phyloP scores from a whole-genome alignment of 805 yeast genomes.

The Wickerhamiella alocasiicola region DNA sequence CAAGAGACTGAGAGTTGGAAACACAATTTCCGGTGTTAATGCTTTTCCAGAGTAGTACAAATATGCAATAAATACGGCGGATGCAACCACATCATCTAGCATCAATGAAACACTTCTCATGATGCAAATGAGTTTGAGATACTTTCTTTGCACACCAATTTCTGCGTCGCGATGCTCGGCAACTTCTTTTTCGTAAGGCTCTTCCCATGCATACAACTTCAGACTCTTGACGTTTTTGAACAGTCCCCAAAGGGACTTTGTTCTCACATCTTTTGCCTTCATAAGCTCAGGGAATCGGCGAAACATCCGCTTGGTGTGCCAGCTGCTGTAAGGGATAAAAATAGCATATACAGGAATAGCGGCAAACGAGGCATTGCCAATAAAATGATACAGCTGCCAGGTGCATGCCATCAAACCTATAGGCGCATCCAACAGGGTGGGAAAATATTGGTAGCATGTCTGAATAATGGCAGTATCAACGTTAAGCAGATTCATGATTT shows the following conservation, averaged over 20 bases:
- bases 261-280: slow-evolving; percentile 67
- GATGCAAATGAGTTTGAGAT: slow-evolving; percentile 55
- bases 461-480: slow-evolving; percentile 62
- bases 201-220: slow-evolving; percentile 81
- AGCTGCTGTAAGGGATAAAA: slow-evolving; percentile 73
- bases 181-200: slow-evolving; percentile 49
- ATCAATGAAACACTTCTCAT: slow-evolving; percentile 79
- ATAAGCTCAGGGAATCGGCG: slow-evolving; percentile 71
- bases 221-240: slow-evolving; percentile 79
- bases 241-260: slow-evolving; percentile 75
- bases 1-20: slow-evolving; percentile 42
- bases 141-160: slow-evolving; percentile 35
- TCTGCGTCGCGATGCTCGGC: slow-evolving; percentile 44
- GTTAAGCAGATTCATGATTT: slow-evolving; percentile 61
- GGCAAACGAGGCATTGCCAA: slow-evolving; percentile 84
- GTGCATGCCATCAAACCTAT: slow-evolving; percentile 75
- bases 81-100: slow-evolving; percentile 71
- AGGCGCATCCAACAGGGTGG: slow-evolving; percentile 86
- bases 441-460: slow-evolving; percentile 59
- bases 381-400: slow-evolving; percentile 52
- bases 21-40: slow-evolving; percentile 75
- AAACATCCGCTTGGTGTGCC: slow-evolving; percentile 29
- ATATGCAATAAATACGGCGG: slow-evolving; percentile 74
- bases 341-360: slow-evolving; percentile 62
- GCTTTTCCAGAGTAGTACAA: slow-evolving; percentile 49